These are phyloP conservation scores for Mycena leptocephala DNA, from an alignment of 768 basidiomycete species.

Conservation along the genomic window DNA sequence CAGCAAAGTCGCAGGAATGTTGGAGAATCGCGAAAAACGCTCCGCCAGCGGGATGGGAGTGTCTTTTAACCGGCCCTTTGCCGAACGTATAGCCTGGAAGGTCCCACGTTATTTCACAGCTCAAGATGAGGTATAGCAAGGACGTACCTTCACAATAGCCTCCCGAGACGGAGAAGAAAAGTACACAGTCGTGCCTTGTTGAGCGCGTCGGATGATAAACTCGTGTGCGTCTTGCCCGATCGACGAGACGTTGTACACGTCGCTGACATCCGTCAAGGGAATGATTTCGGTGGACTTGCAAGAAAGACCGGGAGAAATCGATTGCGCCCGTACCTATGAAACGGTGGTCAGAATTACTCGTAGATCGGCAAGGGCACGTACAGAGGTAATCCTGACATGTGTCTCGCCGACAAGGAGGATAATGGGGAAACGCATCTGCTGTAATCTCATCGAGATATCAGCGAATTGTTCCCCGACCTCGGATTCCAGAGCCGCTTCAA, in stretches of 20 bases:
- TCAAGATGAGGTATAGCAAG: neutral
- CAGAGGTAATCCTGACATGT: conserved; percentile 87
- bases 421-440: conserved; percentile 82
- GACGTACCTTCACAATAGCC: conserved; percentile 77
- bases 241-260: conserved; percentile 83
- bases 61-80: conserved; percentile 80
- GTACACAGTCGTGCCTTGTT: conserved; percentile 81
- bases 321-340: conserved; percentile 80
- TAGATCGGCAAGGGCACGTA: conserved; percentile 50
- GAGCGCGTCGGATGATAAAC: conserved; percentile 85
- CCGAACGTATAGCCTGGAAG: conserved; percentile 79
- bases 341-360: neutral
- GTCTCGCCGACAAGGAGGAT: conserved; percentile 75
- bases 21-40: conserved; percentile 84
- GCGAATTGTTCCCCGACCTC: conserved; percentile 70
- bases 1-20: conserved; percentile 89
- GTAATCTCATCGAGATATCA: conserved; percentile 79
- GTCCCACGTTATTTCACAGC: neutral
- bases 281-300: conserved; percentile 91
- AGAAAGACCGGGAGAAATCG: conserved; percentile 77
- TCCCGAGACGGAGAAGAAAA: conserved; percentile 84
- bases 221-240: conserved; percentile 83
- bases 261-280: conserved; percentile 85
- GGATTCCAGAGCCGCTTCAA: conserved; percentile 73
- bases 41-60: conserved; percentile 68